These are phyloP conservation scores for Podila horticola DNA, from an alignment of 192 early-diverging fungal genomes.

Conservation along the genomic window DNA sequence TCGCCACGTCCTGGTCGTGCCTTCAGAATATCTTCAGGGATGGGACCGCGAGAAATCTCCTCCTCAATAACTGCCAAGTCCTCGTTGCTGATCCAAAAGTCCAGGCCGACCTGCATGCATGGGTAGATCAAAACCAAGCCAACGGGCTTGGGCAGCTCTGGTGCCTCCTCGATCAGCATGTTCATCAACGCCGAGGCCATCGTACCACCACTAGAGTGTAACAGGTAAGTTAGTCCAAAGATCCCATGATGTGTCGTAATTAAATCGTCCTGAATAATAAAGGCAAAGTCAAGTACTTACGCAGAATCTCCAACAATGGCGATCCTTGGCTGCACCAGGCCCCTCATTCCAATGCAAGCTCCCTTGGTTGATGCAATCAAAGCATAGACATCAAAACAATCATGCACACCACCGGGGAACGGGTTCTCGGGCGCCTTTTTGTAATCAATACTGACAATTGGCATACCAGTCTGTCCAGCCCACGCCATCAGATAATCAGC, in stretches of 20 bases:
- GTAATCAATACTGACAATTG: slow-evolving; percentile 89
- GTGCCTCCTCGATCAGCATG: slow-evolving; percentile 73
- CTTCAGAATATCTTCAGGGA: slow-evolving; percentile 30
- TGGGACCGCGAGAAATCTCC: slow-evolving; percentile 28
- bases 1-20: slow-evolving; percentile 52
- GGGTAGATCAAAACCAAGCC: slow-evolving; percentile 92
- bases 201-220: slow-evolving; percentile 82
- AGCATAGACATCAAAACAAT: slow-evolving; percentile 91
- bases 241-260: neutral
- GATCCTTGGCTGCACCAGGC: slow-evolving; percentile 73
- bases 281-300: slow-evolving; percentile 59
- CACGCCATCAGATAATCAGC: slow-evolving; percentile 85
- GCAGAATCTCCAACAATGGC: slow-evolving; percentile 92
- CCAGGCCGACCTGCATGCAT: slow-evolving; percentile 89
- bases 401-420: slow-evolving; percentile 91
- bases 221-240: neutral
- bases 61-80: slow-evolving; percentile 51
- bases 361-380: slow-evolving; percentile 81
- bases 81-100: slow-evolving; percentile 85
- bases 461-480: slow-evolving; percentile 77
- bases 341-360: slow-evolving; percentile 77
- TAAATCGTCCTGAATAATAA: neutral
- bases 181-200: slow-evolving; percentile 80
- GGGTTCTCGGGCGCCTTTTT: slow-evolving; percentile 96
- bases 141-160: slow-evolving; percentile 68